Evolutionary conservation across 768 basidiomycete species (phyloP).

Genomic region (Boletus subparvulus): DNA sequence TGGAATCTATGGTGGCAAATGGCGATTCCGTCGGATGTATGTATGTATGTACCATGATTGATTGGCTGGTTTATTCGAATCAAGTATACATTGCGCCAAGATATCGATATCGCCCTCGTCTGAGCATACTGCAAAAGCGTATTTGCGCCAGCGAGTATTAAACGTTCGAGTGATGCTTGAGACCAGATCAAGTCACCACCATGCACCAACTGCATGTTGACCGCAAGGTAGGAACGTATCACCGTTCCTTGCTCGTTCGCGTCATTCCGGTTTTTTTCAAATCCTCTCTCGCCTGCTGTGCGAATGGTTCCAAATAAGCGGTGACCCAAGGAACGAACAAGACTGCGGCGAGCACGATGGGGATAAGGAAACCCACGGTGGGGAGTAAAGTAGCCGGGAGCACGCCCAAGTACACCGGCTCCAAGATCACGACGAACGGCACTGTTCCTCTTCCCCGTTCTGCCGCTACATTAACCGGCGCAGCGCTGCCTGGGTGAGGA

Average conservation of each 20-base stretch:
- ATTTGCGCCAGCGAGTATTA: neutral
- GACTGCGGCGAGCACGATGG: conserved; percentile 27
- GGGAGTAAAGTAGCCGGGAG: conserved; percentile 54
- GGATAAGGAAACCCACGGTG: conserved; percentile 30
- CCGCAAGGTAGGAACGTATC: conserved; percentile 12
- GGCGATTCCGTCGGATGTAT: neutral
- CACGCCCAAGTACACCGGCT: conserved; percentile 59
- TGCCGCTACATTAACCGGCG: neutral
- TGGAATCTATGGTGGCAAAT: conserved; percentile 11
- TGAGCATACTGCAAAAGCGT: neutral
- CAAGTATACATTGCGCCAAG: neutral
- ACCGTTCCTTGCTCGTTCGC: conserved; percentile 19
- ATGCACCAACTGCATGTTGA: conserved; percentile 28
- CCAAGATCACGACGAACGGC: conserved; percentile 53
- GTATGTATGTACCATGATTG: neutral
- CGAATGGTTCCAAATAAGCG: conserved; percentile 22
- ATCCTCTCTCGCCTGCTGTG: conserved; percentile 28
- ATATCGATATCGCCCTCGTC: neutral
- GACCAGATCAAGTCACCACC: conserved; percentile 14
- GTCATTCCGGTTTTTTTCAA: neutral
- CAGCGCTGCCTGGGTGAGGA: conserved; percentile 5
- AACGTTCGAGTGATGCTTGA: conserved; percentile 3
- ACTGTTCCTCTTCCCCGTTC: conserved; percentile 24
- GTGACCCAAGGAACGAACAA: conserved; percentile 15
- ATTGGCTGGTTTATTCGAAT: neutral